Percentiles rank a stretch among this genome's conserved stretches.
Evolutionary conservation across 225 moss, liverwort and hornwort species (phyloP).

Genomic region (Physcomitrium patens): DNA sequence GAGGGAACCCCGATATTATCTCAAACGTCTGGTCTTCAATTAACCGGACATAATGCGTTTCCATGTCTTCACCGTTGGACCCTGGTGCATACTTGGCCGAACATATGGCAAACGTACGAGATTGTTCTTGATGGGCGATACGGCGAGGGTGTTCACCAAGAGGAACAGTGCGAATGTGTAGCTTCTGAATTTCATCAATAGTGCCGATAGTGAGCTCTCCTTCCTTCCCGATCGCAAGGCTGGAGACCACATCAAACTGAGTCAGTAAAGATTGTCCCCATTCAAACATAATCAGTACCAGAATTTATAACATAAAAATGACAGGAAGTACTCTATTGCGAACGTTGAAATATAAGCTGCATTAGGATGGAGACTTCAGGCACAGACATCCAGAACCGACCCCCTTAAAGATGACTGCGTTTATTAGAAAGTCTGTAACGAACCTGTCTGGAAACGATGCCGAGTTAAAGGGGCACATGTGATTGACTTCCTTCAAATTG

Average conservation of each 20-base stretch:
- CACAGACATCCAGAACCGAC: slow-evolving; percentile 1
- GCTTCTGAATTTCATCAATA: slow-evolving; percentile 87
- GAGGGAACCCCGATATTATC: slow-evolving; percentile 65
- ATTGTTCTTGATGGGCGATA: slow-evolving; percentile 81
- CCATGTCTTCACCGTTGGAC: slow-evolving; percentile 80
- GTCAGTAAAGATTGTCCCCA: slow-evolving; percentile 13
- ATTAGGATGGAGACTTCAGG: not conserved
- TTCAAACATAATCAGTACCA: not conserved
- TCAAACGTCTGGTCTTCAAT: slow-evolving; percentile 92
- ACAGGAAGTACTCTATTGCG: not conserved
- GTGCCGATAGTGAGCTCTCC: slow-evolving; percentile 89
- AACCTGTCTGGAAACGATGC: slow-evolving; percentile 93
- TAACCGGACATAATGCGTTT: slow-evolving; percentile 73
- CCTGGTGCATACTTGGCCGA: slow-evolving; percentile 70
- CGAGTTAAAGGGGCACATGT: slow-evolving; percentile 92
- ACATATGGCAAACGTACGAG: slow-evolving; percentile 82
- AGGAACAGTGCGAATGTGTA: slow-evolving; percentile 82
- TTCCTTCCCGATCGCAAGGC: slow-evolving; percentile 85
- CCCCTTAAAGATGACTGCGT: slow-evolving; percentile 11
- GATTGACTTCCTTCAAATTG: slow-evolving; percentile 86
- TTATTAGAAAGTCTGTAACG: not conserved
- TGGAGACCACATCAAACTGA: slow-evolving; percentile 34
- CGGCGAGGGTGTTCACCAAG: slow-evolving; percentile 83
- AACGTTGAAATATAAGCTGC: not conserved
- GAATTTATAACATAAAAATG: not conserved